phyloP scores from a whole-genome alignment of 805 yeast genomes.

The Starmerella scarabaei region DNA sequence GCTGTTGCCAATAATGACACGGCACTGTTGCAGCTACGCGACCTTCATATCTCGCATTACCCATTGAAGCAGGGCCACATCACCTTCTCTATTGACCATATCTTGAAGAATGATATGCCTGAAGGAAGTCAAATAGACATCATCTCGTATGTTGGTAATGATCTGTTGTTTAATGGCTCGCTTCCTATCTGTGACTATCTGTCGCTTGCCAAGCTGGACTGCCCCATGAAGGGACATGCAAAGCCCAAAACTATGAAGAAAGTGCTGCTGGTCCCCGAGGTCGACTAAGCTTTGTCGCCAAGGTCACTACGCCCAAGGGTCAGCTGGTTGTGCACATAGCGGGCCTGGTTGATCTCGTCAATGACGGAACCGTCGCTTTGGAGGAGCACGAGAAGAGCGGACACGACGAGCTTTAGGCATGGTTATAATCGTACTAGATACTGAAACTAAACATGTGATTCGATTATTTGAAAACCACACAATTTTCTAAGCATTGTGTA shows the following conservation, averaged over 20 bases:
- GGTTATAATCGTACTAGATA: no score
- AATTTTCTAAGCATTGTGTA: no score
- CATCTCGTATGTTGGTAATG: conserved; percentile 15
- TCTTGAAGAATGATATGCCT: conserved; percentile 20
- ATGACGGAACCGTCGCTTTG: conserved; percentile 3
- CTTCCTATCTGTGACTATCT: conserved; percentile 23
- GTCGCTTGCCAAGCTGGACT: conserved; percentile 20
- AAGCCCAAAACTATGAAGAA: conserved; percentile 13
- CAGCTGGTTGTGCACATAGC: conserved; percentile 20
- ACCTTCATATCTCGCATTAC: conserved; percentile 20
- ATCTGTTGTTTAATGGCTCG: conserved; percentile 16
- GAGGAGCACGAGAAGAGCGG: not conserved
- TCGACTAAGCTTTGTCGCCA: conserved; percentile 24
- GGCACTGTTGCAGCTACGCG: conserved; percentile 20
- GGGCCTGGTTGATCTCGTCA: conserved; percentile 15
- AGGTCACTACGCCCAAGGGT: conserved; percentile 18
- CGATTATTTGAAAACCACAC: not conserved
- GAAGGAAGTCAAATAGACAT: conserved; percentile 19
- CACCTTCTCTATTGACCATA: conserved; percentile 19
- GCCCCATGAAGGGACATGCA: conserved; percentile 21
- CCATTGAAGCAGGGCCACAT: conserved; percentile 24
- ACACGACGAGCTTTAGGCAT: conserved; percentile 10
- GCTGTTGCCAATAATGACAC: conserved; percentile 20
- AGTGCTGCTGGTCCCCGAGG: conserved; percentile 24
- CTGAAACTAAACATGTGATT: no score